A percentile compares a stretch with the other conserved stretches of the same genome.
Evolutionary conservation across 345 rosid species (phyloP).

Genomic region (Geranium rotundifolium): DNA sequence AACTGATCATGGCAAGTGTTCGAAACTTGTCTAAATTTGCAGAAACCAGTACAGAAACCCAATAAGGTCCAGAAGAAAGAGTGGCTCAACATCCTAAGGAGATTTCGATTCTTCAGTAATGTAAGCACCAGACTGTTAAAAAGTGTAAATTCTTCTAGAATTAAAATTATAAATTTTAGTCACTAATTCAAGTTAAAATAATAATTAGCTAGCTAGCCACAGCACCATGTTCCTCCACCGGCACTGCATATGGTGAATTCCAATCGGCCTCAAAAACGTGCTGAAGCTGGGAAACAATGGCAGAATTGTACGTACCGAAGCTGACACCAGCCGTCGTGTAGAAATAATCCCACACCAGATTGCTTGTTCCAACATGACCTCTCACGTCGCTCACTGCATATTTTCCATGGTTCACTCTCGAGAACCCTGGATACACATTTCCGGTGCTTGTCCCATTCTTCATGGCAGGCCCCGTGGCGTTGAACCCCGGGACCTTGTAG

Average conservation of each 20-base stretch:
- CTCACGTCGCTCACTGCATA: constrained; percentile 56
- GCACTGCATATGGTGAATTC: constrained; percentile 65
- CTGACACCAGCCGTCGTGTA: constrained; percentile 72
- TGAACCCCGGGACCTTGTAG: constrained; percentile 69
- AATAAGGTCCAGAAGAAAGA: too few species aligned
- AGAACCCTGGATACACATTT: constrained; percentile 51
- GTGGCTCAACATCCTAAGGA: too few species aligned
- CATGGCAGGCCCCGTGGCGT: constrained; percentile 59
- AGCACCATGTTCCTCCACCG: constrained; percentile 17
- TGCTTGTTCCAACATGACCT: constrained; percentile 79
- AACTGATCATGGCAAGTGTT: too few species aligned
- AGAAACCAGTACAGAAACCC: too few species aligned
- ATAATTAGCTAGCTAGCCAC: constrained; percentile 18
- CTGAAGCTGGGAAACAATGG: constrained; percentile 61
- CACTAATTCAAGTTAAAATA: too few species aligned
- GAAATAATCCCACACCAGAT: constrained; percentile 85
- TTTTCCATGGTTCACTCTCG: constrained; percentile 77
- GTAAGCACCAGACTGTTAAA: too few species aligned
- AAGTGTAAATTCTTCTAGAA: background rate
- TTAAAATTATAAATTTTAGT: too few species aligned
- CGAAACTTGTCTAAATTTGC: too few species aligned
- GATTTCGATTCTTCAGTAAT: too few species aligned
- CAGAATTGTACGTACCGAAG: constrained; percentile 53
- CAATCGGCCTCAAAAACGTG: constrained; percentile 74
- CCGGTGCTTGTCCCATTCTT: constrained; percentile 37